phyloP scores from a whole-genome alignment of 192 early-diverging fungal species.

The Cetraspora pellucida region DNA sequence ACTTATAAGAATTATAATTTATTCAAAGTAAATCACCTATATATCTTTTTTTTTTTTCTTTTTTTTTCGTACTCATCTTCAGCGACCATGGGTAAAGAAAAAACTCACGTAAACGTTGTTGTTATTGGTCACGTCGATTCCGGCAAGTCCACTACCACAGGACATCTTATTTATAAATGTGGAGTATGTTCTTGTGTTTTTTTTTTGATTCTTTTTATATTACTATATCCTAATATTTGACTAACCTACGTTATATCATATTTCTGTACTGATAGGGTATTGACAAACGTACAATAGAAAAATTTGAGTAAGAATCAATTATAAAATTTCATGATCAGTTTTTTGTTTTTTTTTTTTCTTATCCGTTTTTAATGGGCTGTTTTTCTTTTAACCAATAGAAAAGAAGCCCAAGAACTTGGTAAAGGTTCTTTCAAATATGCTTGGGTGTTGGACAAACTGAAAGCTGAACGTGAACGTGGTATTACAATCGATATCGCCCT shows the following conservation, averaged over 20 bases:
- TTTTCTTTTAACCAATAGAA: slow-evolving; percentile 39
- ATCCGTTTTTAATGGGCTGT: not conserved
- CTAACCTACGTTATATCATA: not conserved
- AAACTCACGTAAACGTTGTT: slow-evolving; percentile 91
- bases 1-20: no score
- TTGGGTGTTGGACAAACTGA: slow-evolving; percentile 98
- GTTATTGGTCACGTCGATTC: slow-evolving; percentile 99
- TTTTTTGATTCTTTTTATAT: not conserved
- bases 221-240: not conserved
- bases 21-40: not conserved
- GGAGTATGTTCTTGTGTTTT: slow-evolving; percentile 62
- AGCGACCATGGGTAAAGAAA: slow-evolving; percentile 67
- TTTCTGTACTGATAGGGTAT: slow-evolving; percentile 57
- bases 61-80: slow-evolving; percentile 11
- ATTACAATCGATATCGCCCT: slow-evolving; percentile 99
- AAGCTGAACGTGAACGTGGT: slow-evolving; percentile 99
- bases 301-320: slow-evolving; percentile 63
- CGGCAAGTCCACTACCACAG: slow-evolving; percentile 99
- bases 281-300: slow-evolving; percentile 94
- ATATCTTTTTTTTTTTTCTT: not conserved
- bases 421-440: slow-evolving; percentile 99
- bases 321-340: not conserved
- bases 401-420: slow-evolving; percentile 98
- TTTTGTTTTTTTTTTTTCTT: not conserved
- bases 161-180: slow-evolving; percentile 99